A percentile compares a stretch with the other conserved stretches of the same genome.
Conservation (phyloP, 2,329 filamentous ascomycete genomes). For the Botryosphaeria dothidea region DNA sequence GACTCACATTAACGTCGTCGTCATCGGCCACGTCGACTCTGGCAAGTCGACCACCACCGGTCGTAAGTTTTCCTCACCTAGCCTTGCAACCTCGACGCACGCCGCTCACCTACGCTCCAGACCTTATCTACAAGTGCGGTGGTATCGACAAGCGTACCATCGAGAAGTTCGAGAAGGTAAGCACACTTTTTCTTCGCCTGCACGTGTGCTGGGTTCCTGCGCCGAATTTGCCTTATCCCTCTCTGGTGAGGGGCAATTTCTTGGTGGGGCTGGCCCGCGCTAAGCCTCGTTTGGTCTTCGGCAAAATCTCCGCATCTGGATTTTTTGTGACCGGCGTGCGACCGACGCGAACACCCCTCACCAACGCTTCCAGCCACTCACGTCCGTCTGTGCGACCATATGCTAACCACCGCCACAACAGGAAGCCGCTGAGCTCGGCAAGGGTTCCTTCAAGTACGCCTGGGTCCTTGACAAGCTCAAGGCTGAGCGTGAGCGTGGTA, state of each 20-base stretch:
- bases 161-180: slow-evolving; percentile 99
- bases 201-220: slow-evolving; percentile 28
- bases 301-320: slow-evolving; percentile 13
- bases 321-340: slow-evolving; percentile 15
- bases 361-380: neutral
- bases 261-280: slow-evolving; percentile 41
- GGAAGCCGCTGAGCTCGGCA: slow-evolving; percentile 99
- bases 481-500: slow-evolving; percentile 99
- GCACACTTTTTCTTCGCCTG: slow-evolving; percentile 28
- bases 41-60: slow-evolving; percentile 97
- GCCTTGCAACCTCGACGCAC: slow-evolving; percentile 27
- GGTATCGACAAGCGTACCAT: slow-evolving; percentile 99
- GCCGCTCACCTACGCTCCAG: slow-evolving; percentile 54
- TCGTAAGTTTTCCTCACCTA: slow-evolving; percentile 56
- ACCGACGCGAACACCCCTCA: neutral
- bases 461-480: slow-evolving; percentile 99
- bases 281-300: slow-evolving; percentile 33
- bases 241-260: slow-evolving; percentile 36
- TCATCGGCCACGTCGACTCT: slow-evolving; percentile 99
- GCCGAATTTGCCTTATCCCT: slow-evolving; percentile 30
- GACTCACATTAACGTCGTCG: slow-evolving; percentile 92
- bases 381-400: slow-evolving; percentile 21
- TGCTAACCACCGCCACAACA: slow-evolving; percentile 55
- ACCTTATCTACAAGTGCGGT: slow-evolving; percentile 99
- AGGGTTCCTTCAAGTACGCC: slow-evolving; percentile 99